Evolutionary conservation across 345 rosid genomes (phyloP), one percentile per base, ranked within the genome.

Genomic region (Cochlearia excelsa): DNA sequence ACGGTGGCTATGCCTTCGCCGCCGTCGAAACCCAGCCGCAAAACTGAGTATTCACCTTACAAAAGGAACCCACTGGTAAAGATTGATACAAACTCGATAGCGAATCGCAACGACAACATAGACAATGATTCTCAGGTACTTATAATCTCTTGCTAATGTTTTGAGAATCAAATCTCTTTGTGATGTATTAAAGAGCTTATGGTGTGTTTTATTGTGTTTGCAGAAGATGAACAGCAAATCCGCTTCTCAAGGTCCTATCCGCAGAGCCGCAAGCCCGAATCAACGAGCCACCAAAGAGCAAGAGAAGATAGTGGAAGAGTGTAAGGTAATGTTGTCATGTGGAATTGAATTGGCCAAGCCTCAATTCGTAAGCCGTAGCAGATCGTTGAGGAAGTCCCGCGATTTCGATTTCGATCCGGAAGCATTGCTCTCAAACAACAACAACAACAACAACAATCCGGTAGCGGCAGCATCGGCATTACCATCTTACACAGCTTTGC

Each of bases 21-120:
- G 0, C 90, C 91, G 40, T 66, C 84, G 0, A 69, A 69, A 5
- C 88, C 84, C 26, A 91, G 92, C 61, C 81, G 93, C 70, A 92
- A 92, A 77, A 87, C 87, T 0, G 98, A 92, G 16, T 86, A 77
- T 26, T 86, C 96, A 0, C 98, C 96, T 3, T 77, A 67, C 7
- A 75, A 89, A 58, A 82, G 95, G 70, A 88, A 83, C 44, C 98
- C 91, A 1, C 55, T 84, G 61, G 64, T 79, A 11, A 95, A 92
- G 66, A 80, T 81, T 26, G 90, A 88, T 44, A 64, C 84, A 23
- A 85, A 84, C 70, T 63, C 81, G 0, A 69, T 78, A 2, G 75
- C 39, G 50, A 70, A 43, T 54, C 58, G 51, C 45, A 69, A 42
- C 73, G 70, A 57, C 57, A 46, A 69, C 49, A 73, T 31, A 65